phyloP scores from a whole-genome alignment of 2,329 filamentous ascomycete species.

The Verticillium nubilum region DNA sequence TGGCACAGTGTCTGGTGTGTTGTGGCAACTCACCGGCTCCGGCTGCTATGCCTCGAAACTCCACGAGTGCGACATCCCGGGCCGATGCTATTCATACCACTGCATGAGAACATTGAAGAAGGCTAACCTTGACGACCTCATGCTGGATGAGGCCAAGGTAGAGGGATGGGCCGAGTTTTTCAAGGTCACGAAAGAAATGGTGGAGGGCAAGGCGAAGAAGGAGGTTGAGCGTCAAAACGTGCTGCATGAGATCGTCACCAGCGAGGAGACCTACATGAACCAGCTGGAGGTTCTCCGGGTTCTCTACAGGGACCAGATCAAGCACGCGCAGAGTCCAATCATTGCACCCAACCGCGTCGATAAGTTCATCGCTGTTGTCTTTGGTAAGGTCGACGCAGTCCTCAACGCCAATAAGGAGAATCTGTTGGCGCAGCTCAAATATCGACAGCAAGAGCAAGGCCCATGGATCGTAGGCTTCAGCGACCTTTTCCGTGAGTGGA shows the following conservation, averaged over 20 bases:
- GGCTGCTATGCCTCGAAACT: constrained; percentile 87
- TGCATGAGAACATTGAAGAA: constrained; percentile 94
- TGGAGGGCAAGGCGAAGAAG: constrained; percentile 70
- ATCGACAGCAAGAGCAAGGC: constrained; percentile 92
- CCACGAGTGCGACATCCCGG: constrained; percentile 63
- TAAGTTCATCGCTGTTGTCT: constrained; percentile 78
- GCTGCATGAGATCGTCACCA: constrained; percentile 89
- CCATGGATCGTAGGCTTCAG: constrained; percentile 93
- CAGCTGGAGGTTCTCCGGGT: constrained; percentile 80
- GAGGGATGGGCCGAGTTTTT: constrained; percentile 91
- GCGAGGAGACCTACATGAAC: constrained; percentile 86
- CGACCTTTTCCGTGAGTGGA: constrained; percentile 97
- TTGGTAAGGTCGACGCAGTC: constrained; percentile 84
- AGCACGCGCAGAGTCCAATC: constrained; percentile 68
- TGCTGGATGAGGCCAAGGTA: constrained; percentile 62
- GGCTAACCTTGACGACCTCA: constrained; percentile 75
- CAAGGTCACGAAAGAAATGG: constrained; percentile 70
- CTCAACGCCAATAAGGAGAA: constrained; percentile 90
- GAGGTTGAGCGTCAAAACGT: constrained; percentile 92
- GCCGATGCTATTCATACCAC: constrained; percentile 88
- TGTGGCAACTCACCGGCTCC: constrained; percentile 86
- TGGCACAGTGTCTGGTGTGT: constrained; percentile 76
- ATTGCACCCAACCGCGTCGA: constrained; percentile 72
- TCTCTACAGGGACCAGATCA: constrained; percentile 79
- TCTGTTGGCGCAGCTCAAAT: constrained; percentile 88